These are phyloP conservation scores for Kappamyces sp. DNA, from an alignment of 192 early-diverging fungal species.

Conservation along the genomic window DNA sequence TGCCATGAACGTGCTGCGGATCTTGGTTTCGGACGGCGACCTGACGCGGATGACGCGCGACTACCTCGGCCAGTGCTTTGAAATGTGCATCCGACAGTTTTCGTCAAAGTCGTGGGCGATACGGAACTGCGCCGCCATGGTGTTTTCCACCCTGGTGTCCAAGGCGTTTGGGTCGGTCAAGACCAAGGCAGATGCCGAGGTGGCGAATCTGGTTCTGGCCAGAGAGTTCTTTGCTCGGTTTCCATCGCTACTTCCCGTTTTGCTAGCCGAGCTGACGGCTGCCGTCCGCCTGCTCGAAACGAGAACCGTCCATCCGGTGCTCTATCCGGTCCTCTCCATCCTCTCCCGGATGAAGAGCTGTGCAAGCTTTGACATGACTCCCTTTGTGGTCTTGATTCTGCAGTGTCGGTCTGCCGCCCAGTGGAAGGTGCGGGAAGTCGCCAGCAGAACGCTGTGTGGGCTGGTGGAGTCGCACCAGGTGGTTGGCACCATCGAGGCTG, in stretches of 20 bases:
- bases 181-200: constrained; percentile 62
- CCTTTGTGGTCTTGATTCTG: constrained; percentile 23
- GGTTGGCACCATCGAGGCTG: constrained; percentile 40
- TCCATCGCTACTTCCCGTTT: constrained; percentile 69
- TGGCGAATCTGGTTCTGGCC: constrained; percentile 70
- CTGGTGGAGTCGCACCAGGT: constrained; percentile 63
- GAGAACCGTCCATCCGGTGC: constrained; percentile 66
- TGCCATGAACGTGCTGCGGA: constrained; percentile 82
- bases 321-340: constrained; percentile 87
- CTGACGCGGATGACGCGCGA: constrained; percentile 67
- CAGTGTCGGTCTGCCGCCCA: constrained; percentile 25
- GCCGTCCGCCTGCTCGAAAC: constrained; percentile 57
- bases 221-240: constrained; percentile 89
- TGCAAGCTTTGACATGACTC: background rate
- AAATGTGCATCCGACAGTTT: constrained; percentile 73
- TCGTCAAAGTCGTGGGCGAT: constrained; percentile 82
- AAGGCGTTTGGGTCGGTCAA: constrained; percentile 78
- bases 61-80: constrained; percentile 70
- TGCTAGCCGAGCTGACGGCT: constrained; percentile 65
- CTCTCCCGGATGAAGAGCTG: constrained; percentile 53
- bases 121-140: constrained; percentile 87
- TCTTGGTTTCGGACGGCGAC: constrained; percentile 76
- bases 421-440: constrained; percentile 75
- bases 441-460: constrained; percentile 72
- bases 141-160: constrained; percentile 80